Percentiles rank a stretch among this genome's conserved stretches.
phyloP scores from a whole-genome alignment of 2,329 filamentous ascomycete genomes.

The Ascochyta clinopodiicola region DNA sequence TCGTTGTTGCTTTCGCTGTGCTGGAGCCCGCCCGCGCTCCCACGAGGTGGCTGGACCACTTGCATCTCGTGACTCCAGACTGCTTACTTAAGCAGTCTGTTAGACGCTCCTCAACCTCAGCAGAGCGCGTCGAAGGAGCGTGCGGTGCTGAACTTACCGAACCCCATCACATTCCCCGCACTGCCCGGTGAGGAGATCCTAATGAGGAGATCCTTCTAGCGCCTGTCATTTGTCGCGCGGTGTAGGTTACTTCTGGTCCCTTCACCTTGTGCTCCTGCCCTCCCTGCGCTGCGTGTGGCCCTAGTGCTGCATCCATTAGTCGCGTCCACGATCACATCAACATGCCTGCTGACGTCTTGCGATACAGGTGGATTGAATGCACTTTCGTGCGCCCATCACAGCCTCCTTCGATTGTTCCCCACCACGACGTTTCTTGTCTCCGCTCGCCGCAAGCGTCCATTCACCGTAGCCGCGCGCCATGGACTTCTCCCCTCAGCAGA shows the following conservation, averaged over 20 bases:
- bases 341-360: conserved; percentile 35
- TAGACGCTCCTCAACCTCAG: conserved; percentile 25
- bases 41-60: conserved; percentile 17
- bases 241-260: conserved; percentile 25
- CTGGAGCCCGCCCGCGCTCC: conserved; percentile 1
- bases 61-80: conserved; percentile 19
- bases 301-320: conserved; percentile 24
- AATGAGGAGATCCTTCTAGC: conserved; percentile 37
- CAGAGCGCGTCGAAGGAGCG: conserved; percentile 43
- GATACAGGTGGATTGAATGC: conserved; percentile 38
- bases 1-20: conserved; percentile 5
- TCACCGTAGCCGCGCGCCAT: conserved; percentile 36
- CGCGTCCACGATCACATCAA: conserved; percentile 41
- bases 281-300: conserved; percentile 25
- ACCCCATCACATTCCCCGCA: conserved; percentile 34
- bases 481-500: conserved; percentile 48
- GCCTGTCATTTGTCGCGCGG: conserved; percentile 32
- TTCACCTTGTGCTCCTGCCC: conserved; percentile 17
- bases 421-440: conserved; percentile 19
- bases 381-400: conserved; percentile 26
- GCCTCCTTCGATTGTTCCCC: conserved; percentile 7
- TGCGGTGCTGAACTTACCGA: conserved; percentile 41
- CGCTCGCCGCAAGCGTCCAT: conserved; percentile 10
- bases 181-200: conserved; percentile 39
- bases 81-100: no score